A percentile compares a stretch with the other conserved stretches of the same genome.
phyloP scores from a whole-genome alignment of 1,139 yeast genomes.

The Hyphopichia fennica region DNA sequence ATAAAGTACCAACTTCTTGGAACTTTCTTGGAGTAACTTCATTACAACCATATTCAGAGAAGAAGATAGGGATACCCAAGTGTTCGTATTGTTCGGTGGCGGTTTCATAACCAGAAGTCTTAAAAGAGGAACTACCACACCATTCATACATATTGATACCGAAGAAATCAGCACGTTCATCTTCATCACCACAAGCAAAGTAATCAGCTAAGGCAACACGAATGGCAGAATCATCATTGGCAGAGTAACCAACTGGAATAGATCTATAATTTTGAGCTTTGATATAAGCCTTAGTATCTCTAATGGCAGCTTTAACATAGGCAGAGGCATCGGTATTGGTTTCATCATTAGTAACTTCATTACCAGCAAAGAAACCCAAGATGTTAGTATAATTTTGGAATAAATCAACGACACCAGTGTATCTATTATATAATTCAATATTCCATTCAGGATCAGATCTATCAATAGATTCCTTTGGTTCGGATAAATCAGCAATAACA shows the following conservation, averaged over 20 bases:
- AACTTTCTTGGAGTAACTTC: conserved; percentile 61
- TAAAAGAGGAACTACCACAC: conserved; percentile 77
- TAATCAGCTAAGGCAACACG: conserved; percentile 80
- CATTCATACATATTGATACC: conserved; percentile 91
- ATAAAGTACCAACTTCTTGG: conserved; percentile 61
- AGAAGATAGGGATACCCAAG: conserved; percentile 75
- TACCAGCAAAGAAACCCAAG: conserved; percentile 91
- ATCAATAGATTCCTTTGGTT: conserved; percentile 74
- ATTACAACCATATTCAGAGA: conserved; percentile 85
- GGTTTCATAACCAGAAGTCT: conserved; percentile 66
- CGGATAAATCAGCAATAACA: conserved; percentile 81
- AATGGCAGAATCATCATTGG: conserved; percentile 76
- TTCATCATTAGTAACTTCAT: conserved; percentile 67
- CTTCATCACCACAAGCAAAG: conserved; percentile 70
- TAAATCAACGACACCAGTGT: conserved; percentile 79
- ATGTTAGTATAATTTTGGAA: conserved; percentile 81
- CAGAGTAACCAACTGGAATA: conserved; percentile 91
- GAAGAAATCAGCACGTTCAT: conserved; percentile 79
- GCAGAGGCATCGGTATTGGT: conserved; percentile 67
- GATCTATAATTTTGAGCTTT: conserved; percentile 62
- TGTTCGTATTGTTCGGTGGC: conserved; percentile 61
- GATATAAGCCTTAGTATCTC: conserved; percentile 88
- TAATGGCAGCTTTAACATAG: conserved; percentile 84
- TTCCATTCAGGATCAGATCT: conserved; percentile 78
- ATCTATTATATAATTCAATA: conserved; percentile 64